These are phyloP conservation scores for Panicum miliaceum DNA, from an alignment of 176 grass and related monocot species.

Conservation along the genomic window DNA sequence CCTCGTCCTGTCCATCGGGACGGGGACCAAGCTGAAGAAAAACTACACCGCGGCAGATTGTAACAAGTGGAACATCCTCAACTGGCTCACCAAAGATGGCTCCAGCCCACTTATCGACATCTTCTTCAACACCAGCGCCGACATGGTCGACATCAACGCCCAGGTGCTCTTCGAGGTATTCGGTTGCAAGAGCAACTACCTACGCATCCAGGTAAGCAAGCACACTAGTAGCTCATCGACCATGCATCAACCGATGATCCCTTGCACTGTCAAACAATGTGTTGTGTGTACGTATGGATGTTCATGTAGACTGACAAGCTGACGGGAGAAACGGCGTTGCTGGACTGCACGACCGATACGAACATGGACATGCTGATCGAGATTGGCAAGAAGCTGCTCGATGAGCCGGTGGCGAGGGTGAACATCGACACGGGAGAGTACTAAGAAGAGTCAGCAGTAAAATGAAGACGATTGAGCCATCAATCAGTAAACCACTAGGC, in stretches of 20 bases:
- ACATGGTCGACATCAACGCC: neutral
- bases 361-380: conserved; percentile 1
- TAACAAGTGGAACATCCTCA: conserved; percentile 42
- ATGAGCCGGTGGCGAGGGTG: conserved; percentile 50
- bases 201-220: neutral
- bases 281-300: too few relatives aligned
- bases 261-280: too few relatives aligned
- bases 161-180: neutral
- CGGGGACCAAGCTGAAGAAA: conserved; percentile 38
- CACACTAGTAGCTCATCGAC: too few relatives aligned
- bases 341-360: neutral
- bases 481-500: too few relatives aligned
- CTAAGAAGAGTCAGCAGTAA: too few relatives aligned
- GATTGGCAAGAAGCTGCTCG: neutral
- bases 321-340: neutral
- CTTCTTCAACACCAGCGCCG: conserved; percentile 35
- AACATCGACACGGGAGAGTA: conserved; percentile 53
- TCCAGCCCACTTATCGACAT: conserved; percentile 60
- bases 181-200: neutral
- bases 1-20: conserved; percentile 67
- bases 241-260: too few relatives aligned
- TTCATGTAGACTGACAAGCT: neutral
- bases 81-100: conserved; percentile 42
- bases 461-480: too few relatives aligned
- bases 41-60: conserved; percentile 40